Evolutionary conservation across 805 yeast genomes (phyloP), one percentile per base, ranked within the genome.

Genomic region (Clavispora carvajalis): DNA sequence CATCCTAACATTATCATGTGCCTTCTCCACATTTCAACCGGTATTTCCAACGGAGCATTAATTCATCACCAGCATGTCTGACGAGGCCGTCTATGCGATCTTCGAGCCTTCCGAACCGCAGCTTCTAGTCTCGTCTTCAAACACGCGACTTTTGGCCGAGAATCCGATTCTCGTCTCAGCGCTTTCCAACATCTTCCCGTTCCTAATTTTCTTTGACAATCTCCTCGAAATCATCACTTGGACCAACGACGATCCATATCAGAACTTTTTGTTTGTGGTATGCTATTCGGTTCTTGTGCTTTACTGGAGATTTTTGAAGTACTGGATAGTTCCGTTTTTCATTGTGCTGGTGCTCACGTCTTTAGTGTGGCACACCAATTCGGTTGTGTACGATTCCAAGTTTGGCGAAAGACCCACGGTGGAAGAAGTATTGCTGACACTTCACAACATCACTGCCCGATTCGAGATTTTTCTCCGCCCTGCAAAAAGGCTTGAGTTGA

Each of bases 221-320:
- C 40, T 67, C 6, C 53, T 77, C 13, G 73, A 73, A 28, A 54
- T 73, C 11, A 44, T 75, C 16, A 75, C 81, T 1, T 77, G 82
- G 82, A 76, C 82, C 1, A 74, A 74, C 43, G 71, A 65, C 4
- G 75, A 74, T 40, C 68, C 71, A 8, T 74, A 71, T 47, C 62
- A 62, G 44, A 77, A 75, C 48, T 66, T 74, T 41, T 51, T 76
- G 6, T 26, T 67, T 1, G 59, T 74, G 23, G 66, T 67, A 4
- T 44, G 53, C 1, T 71, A 68, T 46, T 60, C 71, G 10, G 57
- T 64, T 23, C 22, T 67, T 1, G 67, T 74, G 11, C 47, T 65
- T 50, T 66, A 46, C 46, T 76, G 81, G 81, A 42, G 56, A 4
- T 28, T 52, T 8, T 43, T 71, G 18, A 55, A 67, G 19, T 43